phyloP scores from a whole-genome alignment of 768 basidiomycete genomes.

The Butyriboletus loyo region DNA sequence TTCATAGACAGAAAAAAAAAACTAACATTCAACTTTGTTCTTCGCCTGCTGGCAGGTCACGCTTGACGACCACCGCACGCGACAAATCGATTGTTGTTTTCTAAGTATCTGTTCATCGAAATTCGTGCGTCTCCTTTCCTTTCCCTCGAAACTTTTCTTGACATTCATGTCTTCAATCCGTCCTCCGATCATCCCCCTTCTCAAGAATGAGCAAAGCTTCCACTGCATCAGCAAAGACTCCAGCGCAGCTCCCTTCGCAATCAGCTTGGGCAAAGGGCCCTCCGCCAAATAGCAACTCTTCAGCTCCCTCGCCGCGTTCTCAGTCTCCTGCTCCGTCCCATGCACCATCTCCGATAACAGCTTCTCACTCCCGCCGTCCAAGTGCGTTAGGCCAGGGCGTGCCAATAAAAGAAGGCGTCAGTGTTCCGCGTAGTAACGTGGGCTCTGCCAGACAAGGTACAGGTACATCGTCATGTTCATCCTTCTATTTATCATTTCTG shows the following conservation, averaged over 20 bases:
- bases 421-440: slow-evolving; percentile 61
- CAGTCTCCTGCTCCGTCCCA: slow-evolving; percentile 70
- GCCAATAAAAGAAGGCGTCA: slow-evolving; percentile 76
- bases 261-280: slow-evolving; percentile 93
- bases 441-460: slow-evolving; percentile 66
- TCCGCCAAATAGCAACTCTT: slow-evolving; percentile 53
- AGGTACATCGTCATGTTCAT: slow-evolving; percentile 42
- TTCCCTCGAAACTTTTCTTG: slow-evolving; percentile 7
- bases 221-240: slow-evolving; percentile 69
- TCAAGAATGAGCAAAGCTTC: slow-evolving; percentile 92
- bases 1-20: slow-evolving; percentile 39
- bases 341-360: slow-evolving; percentile 41
- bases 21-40: slow-evolving; percentile 51
- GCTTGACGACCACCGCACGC: slow-evolving; percentile 80
- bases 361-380: slow-evolving; percentile 74
- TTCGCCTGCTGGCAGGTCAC: slow-evolving; percentile 91
- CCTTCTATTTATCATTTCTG: not conserved
- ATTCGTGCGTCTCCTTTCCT: slow-evolving; percentile 38
- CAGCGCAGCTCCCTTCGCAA: slow-evolving; percentile 69
- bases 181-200: slow-evolving; percentile 10
- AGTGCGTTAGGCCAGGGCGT: slow-evolving; percentile 72
- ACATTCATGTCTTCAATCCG: not conserved
- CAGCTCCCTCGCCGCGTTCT: slow-evolving; percentile 63
- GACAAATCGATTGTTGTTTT: slow-evolving; percentile 51
- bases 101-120: slow-evolving; percentile 43